Conservation (phyloP, 768 basidiomycete species). For the Mycena galericulata region DNA sequence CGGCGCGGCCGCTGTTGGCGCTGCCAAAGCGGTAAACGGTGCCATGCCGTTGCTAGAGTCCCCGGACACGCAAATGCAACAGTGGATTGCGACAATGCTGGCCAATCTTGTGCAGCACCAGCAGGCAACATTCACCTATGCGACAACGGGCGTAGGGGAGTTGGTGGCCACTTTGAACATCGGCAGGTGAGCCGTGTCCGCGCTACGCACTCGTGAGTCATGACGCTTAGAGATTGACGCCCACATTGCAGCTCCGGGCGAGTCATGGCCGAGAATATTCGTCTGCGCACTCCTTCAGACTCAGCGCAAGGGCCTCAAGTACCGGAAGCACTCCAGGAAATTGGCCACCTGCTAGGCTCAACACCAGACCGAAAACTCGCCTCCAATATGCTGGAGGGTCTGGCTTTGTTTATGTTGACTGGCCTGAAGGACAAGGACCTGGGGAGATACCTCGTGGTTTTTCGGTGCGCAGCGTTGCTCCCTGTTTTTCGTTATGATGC, state of each 20-base stretch:
- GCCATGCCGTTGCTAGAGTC: background rate
- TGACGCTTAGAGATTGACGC: background rate
- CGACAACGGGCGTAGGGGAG: background rate
- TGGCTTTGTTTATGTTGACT: background rate
- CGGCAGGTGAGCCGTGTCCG: background rate
- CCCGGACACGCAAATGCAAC: background rate
- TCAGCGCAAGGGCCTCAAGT: background rate
- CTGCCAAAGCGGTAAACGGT: background rate
- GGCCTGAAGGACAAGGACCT: background rate
- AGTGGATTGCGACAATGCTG: background rate
- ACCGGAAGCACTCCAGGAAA: background rate
- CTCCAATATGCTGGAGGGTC: background rate
- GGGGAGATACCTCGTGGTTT: background rate
- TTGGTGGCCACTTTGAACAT: background rate
- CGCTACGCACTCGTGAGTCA: background rate
- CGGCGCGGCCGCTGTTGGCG: background rate
- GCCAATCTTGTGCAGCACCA: background rate
- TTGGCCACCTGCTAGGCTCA: background rate
- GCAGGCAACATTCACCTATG: background rate
- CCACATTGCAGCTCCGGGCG: background rate
- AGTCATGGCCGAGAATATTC: background rate
- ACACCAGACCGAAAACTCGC: background rate
- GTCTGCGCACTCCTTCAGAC: background rate
- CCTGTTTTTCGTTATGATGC: no score
- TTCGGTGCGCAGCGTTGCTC: background rate